These are phyloP conservation scores for Senna tora DNA, from an alignment of 306 rosid genomes.

Conservation along the genomic window DNA sequence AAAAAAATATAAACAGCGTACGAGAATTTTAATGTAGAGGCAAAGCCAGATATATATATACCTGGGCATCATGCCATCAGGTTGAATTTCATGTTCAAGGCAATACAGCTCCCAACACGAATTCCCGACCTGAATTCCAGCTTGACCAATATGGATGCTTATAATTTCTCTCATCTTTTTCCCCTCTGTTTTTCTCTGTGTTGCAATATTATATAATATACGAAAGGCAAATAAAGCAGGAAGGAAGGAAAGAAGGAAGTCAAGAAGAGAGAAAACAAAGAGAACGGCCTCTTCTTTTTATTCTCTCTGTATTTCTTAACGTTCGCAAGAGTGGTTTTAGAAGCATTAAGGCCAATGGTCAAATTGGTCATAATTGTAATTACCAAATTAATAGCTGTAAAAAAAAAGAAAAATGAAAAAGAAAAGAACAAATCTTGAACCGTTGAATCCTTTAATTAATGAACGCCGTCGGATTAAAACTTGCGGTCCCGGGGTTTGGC, in stretches of 20 bases:
- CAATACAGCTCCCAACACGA: slow-evolving; percentile 86
- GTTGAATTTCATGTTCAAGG: slow-evolving; percentile 78
- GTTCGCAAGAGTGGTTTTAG: slow-evolving; percentile 19
- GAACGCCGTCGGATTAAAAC: slow-evolving; percentile 14
- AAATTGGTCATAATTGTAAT: background rate
- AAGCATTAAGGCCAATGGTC: background rate
- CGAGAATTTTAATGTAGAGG: background rate
- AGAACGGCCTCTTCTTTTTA: slow-evolving; percentile 16
- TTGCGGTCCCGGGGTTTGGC: too few species aligned
- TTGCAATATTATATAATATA: slow-evolving; percentile 2
- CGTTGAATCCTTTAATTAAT: slow-evolving; percentile 32
- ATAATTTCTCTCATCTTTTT: slow-evolving; percentile 66
- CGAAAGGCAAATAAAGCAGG: background rate
- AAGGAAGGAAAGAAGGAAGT: background rate
- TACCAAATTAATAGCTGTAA: background rate
- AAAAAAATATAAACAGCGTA: background rate
- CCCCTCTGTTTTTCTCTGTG: slow-evolving; percentile 5
- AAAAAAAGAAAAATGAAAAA: background rate
- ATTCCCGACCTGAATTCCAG: slow-evolving; percentile 84
- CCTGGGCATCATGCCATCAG: slow-evolving; percentile 78
- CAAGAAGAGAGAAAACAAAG: slow-evolving; percentile 19
- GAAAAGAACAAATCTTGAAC: background rate
- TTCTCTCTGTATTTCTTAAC: slow-evolving; percentile 7
- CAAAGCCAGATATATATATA: background rate
- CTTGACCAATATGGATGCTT: slow-evolving; percentile 78